A percentile compares a stretch with the other conserved stretches of the same genome.
These are phyloP conservation scores for Termitomyces sp. DNA, from an alignment of 768 basidiomycete genomes.

Conservation along the genomic window DNA sequence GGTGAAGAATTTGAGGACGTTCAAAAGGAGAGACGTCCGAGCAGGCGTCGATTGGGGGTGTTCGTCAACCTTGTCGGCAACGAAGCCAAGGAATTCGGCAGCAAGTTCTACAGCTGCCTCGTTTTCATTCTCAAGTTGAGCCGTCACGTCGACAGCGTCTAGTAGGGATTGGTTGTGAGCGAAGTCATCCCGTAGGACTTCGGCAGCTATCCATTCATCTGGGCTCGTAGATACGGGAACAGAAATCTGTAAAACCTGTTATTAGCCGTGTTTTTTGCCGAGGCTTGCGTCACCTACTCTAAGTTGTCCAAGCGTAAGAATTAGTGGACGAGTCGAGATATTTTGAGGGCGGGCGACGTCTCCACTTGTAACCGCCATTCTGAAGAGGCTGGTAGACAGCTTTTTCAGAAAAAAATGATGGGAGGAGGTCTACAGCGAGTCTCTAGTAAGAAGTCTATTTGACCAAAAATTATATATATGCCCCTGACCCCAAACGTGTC, in stretches of 20 bases:
- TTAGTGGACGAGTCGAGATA: conserved; percentile 47
- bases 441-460: conserved; percentile 21
- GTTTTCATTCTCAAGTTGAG: conserved; percentile 47
- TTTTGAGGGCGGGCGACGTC: conserved; percentile 26
- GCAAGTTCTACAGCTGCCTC: conserved; percentile 76
- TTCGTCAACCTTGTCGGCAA: conserved; percentile 59
- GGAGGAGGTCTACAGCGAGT: conserved; percentile 16
- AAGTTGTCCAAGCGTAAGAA: conserved; percentile 44
- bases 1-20: conserved; percentile 77
- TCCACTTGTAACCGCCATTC: conserved; percentile 40
- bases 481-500: conserved; percentile 41
- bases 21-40: conserved; percentile 64
- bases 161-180: conserved; percentile 55
- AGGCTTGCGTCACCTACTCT: conserved; percentile 38
- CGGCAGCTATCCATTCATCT: conserved; percentile 91
- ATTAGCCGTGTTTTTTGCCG: conserved; percentile 5
- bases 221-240: conserved; percentile 80
- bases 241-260: conserved; percentile 51
- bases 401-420: conserved; percentile 17
- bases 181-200: conserved; percentile 90
- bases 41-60: conserved; percentile 50
- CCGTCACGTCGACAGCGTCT: conserved; percentile 53
- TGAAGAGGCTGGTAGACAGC: conserved; percentile 18
- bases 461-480: conserved; percentile 31
- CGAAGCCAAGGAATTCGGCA: conserved; percentile 79